A percentile compares a stretch with the other conserved stretches of the same genome.
phyloP scores from a whole-genome alignment of 306 rosid genomes.

The Ziziphus jujuba region DNA sequence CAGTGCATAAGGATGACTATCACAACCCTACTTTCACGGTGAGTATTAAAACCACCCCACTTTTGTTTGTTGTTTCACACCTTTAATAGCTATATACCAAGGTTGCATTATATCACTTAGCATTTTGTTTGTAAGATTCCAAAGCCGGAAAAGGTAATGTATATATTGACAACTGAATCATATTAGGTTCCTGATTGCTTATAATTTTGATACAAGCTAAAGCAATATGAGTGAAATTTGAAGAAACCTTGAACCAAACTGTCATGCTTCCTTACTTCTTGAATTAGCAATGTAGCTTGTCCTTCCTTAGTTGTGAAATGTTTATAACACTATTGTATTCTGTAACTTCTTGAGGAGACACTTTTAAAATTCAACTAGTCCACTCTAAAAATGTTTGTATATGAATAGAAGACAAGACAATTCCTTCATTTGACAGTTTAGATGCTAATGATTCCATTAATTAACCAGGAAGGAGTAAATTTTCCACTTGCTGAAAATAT shows the following conservation, averaged over 20 bases:
- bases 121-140: not conserved
- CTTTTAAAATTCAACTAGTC: not conserved
- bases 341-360: not conserved
- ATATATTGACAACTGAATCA: not conserved
- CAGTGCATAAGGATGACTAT: slow-evolving; percentile 86
- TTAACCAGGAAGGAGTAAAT: not conserved
- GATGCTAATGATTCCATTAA: not conserved
- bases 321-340: not conserved
- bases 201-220: too few species aligned
- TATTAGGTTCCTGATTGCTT: not conserved
- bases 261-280: not conserved
- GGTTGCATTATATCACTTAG: not conserved
- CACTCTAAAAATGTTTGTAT: not conserved
- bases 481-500: not conserved
- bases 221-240: not conserved
- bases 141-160: not conserved
- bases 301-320: not conserved
- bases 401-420: not conserved
- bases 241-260: not conserved
- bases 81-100: slow-evolving; percentile 15
- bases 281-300: not conserved
- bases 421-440: not conserved
- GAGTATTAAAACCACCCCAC: slow-evolving; percentile 28
- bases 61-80: slow-evolving; percentile 25
- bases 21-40: slow-evolving; percentile 95